A percentile compares a stretch with the other conserved stretches of the same genome.
These are phyloP conservation scores for Penicillium odoratum DNA, from an alignment of 495 filamentous ascomycete genomes.

Conservation along the genomic window DNA sequence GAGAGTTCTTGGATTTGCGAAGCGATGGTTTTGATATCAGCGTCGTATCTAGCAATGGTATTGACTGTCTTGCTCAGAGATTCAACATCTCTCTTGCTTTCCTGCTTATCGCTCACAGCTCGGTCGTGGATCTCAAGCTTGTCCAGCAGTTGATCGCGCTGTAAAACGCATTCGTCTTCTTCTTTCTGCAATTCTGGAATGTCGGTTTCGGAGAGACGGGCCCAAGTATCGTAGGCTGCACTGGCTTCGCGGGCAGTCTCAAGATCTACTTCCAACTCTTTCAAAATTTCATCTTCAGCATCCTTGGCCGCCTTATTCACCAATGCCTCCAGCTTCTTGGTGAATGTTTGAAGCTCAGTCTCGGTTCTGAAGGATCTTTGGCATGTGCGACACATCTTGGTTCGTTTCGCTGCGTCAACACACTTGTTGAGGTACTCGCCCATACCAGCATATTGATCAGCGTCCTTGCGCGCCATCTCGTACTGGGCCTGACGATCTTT, in stretches of 20 bases:
- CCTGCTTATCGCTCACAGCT: constrained; percentile 60
- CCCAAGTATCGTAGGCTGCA: constrained; percentile 70
- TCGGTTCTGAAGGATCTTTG: constrained; percentile 59
- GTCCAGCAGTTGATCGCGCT: constrained; percentile 60
- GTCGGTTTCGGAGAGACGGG: constrained; percentile 64
- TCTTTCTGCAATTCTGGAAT: constrained; percentile 69
- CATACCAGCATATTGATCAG: constrained; percentile 60
- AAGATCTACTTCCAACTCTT: constrained; percentile 53
- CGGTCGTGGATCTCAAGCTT: constrained; percentile 74
- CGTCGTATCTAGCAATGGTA: constrained; percentile 69
- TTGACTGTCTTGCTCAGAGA: constrained; percentile 70
- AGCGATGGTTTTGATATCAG: constrained; percentile 68
- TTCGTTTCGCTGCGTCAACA: constrained; percentile 54
- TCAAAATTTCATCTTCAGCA: constrained; percentile 54
- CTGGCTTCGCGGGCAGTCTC: constrained; percentile 57
- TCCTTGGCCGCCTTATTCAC: constrained; percentile 56
- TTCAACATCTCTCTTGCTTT: constrained; percentile 73
- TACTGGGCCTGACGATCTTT: constrained; percentile 59
- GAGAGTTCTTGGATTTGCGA: constrained; percentile 68
- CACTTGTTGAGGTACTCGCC: constrained; percentile 64
- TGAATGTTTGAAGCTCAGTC: constrained; percentile 56
- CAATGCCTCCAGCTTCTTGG: constrained; percentile 59
- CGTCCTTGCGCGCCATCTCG: constrained; percentile 60
- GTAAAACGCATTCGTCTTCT: constrained; percentile 49
- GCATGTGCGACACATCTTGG: constrained; percentile 73